A percentile compares a stretch with the other conserved stretches of the same genome.
Conservation (phyloP, 1,284 basidiomycete genomes). For the Ganoderma resinaceum region DNA sequence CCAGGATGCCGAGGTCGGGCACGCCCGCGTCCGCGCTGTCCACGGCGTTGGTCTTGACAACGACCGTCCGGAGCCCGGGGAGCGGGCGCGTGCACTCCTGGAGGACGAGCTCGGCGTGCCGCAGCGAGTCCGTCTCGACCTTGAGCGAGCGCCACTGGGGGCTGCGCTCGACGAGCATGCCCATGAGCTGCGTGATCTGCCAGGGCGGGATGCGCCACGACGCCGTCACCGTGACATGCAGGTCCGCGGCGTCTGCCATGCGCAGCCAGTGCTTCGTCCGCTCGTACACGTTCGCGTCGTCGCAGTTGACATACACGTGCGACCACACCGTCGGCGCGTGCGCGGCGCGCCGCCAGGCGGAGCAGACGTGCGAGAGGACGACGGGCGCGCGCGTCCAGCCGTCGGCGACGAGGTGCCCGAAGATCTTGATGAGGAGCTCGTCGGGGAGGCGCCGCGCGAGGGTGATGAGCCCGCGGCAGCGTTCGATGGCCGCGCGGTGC, state of each 20-base stretch:
- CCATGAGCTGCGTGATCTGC: constrained; percentile 44
- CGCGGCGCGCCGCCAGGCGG: constrained; percentile 63
- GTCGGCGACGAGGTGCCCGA: constrained; percentile 55
- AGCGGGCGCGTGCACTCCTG: constrained; percentile 25
- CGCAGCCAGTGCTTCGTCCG: constrained; percentile 59
- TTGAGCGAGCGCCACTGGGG: constrained; percentile 53
- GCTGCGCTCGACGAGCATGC: constrained; percentile 47
- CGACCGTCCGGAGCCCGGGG: constrained; percentile 34
- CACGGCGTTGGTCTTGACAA: constrained; percentile 30
- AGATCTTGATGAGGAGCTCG: constrained; percentile 63
- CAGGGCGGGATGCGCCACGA: constrained; percentile 31
- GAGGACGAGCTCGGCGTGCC: constrained; percentile 49
- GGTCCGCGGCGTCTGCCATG: constrained; percentile 48
- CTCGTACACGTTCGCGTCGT: constrained; percentile 49
- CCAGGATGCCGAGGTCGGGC: constrained; percentile 32
- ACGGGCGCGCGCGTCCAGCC: constrained; percentile 65
- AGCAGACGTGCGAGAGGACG: constrained; percentile 64
- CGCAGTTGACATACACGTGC: constrained; percentile 58
- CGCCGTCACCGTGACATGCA: constrained; percentile 54
- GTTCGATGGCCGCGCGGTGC: constrained; percentile 50
- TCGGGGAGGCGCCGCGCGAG: constrained; percentile 61
- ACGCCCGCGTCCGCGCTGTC: constrained; percentile 26
- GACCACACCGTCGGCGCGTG: constrained; percentile 63
- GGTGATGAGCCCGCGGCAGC: constrained; percentile 56
- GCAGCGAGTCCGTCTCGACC: constrained; percentile 47